These are phyloP conservation scores for Amanita jacksonii DNA, from an alignment of 768 basidiomycete genomes.

Conservation along the genomic window DNA sequence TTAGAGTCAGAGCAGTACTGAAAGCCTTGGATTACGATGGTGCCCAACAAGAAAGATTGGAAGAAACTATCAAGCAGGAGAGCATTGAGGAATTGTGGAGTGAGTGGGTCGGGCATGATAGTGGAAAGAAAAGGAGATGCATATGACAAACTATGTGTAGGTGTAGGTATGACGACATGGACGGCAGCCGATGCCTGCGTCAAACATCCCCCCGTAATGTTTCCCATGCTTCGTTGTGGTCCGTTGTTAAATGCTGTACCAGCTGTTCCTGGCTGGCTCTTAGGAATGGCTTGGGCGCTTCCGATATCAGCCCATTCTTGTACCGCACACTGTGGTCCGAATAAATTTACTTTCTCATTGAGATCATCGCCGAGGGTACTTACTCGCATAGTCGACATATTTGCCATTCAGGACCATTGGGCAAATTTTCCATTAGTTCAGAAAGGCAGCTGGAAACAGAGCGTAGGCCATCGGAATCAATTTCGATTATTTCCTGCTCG, in stretches of 20 bases:
- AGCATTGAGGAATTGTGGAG: slow-evolving; percentile 24
- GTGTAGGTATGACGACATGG: slow-evolving; percentile 1
- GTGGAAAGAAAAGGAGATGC: neutral
- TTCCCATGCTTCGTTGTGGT: slow-evolving; percentile 44
- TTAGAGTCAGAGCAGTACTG: slow-evolving; percentile 31
- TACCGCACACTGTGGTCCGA: slow-evolving; percentile 26
- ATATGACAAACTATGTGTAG: slow-evolving; percentile 1
- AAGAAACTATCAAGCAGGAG: slow-evolving; percentile 37
- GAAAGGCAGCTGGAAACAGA: slow-evolving; percentile 31
- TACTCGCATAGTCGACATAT: slow-evolving; percentile 47
- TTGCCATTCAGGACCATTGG: slow-evolving; percentile 18
- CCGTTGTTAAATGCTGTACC: slow-evolving; percentile 36
- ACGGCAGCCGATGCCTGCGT: neutral
- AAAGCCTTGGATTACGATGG: slow-evolving; percentile 29
- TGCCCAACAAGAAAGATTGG: slow-evolving; percentile 39
- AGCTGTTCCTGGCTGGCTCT: slow-evolving; percentile 31
- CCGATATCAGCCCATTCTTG: slow-evolving; percentile 16
- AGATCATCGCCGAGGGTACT: slow-evolving; percentile 17
- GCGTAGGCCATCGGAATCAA: slow-evolving; percentile 33
- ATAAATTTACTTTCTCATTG: neutral
- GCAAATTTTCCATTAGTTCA: slow-evolving; percentile 30
- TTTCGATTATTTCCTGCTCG: slow-evolving; percentile 24
- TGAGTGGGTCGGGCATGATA: neutral
- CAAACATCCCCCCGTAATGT: slow-evolving; percentile 20
- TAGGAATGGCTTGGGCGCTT: slow-evolving; percentile 27